Conservation (phyloP, 75 land plant genomes). For the Pinus albicaulis region DNA sequence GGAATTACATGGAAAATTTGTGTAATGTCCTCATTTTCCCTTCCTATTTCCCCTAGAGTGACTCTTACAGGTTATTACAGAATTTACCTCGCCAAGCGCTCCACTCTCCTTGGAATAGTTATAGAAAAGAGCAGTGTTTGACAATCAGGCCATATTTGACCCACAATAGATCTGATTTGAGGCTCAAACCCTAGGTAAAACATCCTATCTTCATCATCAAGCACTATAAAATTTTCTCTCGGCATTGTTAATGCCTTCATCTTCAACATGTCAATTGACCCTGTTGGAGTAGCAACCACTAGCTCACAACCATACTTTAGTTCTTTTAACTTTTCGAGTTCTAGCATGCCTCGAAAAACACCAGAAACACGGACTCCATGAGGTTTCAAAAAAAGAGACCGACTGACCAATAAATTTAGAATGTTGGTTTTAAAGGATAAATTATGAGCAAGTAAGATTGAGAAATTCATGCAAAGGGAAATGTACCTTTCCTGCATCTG, state of each 20-base stretch:
- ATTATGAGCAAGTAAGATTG: too few relatives aligned
- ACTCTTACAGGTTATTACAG: slow-evolving; percentile 85
- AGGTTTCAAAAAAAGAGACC: too few relatives aligned
- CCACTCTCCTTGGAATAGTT: slow-evolving; percentile 95
- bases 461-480: too few relatives aligned
- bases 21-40: slow-evolving; percentile 98
- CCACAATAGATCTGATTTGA: slow-evolving; percentile 94
- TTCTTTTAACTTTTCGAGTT: slow-evolving; percentile 94
- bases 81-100: slow-evolving; percentile 86
- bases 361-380: slow-evolving; percentile 89
- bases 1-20: slow-evolving; percentile 83
- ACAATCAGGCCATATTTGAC: slow-evolving; percentile 98
- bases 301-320: slow-evolving; percentile 96
- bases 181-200: slow-evolving; percentile 99
- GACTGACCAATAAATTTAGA: too few relatives aligned
- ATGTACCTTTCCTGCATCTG: too few relatives aligned
- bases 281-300: slow-evolving; percentile 93
- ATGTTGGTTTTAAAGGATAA: too few relatives aligned
- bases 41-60: slow-evolving; percentile 90
- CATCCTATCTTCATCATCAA: slow-evolving; percentile 99
- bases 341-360: slow-evolving; percentile 96
- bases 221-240: slow-evolving; percentile 83
- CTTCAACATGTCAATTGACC: slow-evolving; percentile 92
- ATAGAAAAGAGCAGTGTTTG: slow-evolving; percentile 97
- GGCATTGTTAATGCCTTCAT: slow-evolving; percentile 95